Base-by-base conservation (phyloP, 192 early-diverging fungal genomes). In the Lunasporangiospora selenospora region DNA sequence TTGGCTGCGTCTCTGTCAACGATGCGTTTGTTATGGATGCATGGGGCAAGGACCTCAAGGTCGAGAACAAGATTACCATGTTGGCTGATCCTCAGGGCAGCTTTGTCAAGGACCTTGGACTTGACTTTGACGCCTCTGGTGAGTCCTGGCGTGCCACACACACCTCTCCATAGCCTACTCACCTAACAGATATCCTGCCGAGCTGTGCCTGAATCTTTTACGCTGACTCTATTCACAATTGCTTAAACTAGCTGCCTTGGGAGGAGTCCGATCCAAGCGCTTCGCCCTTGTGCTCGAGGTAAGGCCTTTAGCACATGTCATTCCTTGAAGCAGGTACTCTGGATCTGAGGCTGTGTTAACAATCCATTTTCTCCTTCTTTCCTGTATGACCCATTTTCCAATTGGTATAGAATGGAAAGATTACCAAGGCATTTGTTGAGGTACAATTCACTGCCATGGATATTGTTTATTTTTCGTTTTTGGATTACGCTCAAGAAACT, bases 121-220 rank as follows among this genome's bases (percentile, higher is more conserved):
- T 87, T 21, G 65, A 67, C 47, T 87, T 87, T 81, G 85, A 87
- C 58, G 85, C 81, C 10, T 71, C 82, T 48, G 84, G 76, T 66
- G 61, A 18, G n/a, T 49, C 36, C 21, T 19, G 10, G 27, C n/a
- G n/a, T n/a, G n/a, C n/a, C n/a, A n/a, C n/a, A n/a, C n/a, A n/a
- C n/a, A n/a, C n/a, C n/a, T n/a, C n/a, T n/a, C n/a, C n/a, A n/a
- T n/a, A n/a, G n/a, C n/a, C n/a, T n/a, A n/a, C n/a, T n/a, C n/a
- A n/a, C n/a, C n/a, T n/a, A n/a, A n/a, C n/a, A n/a, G n/a, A n/a
- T n/a, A n/a, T n/a, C n/a, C n/a, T n/a, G n/a, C n/a, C n/a, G n/a
- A n/a, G n/a, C n/a, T n/a, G n/a, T n/a, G n/a, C n/a, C n/a, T n/a
- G n/a, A n/a, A n/a, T n/a, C n/a, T n/a, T n/a, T n/a, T n/a, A n/a